Evolutionary conservation across 768 basidiomycete species (phyloP).

Genomic region (Mycena galericulata): DNA sequence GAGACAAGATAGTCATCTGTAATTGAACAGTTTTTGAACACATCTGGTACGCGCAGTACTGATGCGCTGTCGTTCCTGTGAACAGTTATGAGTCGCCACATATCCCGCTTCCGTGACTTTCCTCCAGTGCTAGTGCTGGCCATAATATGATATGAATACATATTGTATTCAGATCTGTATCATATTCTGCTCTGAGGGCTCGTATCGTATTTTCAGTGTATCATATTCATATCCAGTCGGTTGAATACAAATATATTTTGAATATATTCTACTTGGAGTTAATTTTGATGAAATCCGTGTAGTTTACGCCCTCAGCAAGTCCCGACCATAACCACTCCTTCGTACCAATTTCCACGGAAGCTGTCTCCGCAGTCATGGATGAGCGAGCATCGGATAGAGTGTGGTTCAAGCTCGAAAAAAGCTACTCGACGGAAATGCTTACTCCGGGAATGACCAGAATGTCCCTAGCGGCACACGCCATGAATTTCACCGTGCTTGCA

Average conservation of each 20-base stretch:
- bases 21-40: constrained; percentile 2
- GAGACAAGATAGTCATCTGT: too few species aligned
- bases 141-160: constrained; percentile 13
- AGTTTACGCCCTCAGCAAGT: background rate
- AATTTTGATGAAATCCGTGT: background rate
- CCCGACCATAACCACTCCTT: background rate
- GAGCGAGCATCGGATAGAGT: background rate
- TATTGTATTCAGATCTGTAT: constrained; percentile 8
- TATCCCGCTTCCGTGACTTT: background rate
- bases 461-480: constrained; percentile 31
- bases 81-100: constrained; percentile 1
- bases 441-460: constrained; percentile 37
- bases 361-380: background rate
- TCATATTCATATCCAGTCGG: background rate
- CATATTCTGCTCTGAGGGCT: background rate
- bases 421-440: constrained; percentile 36
- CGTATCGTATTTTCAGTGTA: too few species aligned
- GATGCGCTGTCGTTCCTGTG: constrained; percentile 1
- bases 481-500: too few species aligned
- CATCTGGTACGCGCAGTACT: constrained; percentile 4
- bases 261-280: too few species aligned
- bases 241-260: constrained; percentile 2
- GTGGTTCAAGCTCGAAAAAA: too few species aligned
- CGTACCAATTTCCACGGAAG: background rate
- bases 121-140: constrained; percentile 5